Evolutionary conservation across 164 flowering plant species (phyloP), one percentile per base, ranked within the genome.

Genomic region (Paratinospora sagittata): DNA sequence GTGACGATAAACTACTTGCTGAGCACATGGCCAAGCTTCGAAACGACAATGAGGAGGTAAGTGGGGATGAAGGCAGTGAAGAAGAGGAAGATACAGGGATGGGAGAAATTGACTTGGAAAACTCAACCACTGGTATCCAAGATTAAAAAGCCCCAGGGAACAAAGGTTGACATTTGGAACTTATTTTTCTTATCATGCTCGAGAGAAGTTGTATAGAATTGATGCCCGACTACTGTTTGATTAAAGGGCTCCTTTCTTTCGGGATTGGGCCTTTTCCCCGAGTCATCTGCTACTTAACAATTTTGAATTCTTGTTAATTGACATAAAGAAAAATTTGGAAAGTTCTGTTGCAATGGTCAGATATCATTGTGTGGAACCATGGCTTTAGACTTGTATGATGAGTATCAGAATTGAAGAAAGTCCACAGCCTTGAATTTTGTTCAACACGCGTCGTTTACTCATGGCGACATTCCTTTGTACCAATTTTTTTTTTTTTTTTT

Each of bases 21-120:
- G 97, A 94, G 76, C 86, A 82, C 76, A 84, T 94, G 93, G 84
- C 78, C 27, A 87, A 90, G 81, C 84, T 92, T 16, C 67, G 81
- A 3, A 69, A 76, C n/a, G 85, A 79, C 3, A 90, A 90, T 70
- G 94, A 87, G 73, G 98, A 94, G 81, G 75, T 85, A 13, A 78
- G 87, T 73, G 97, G 90, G 0, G 98, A 94, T 67, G 97, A 89
- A 55, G 92, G 76, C 41, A 89, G 91, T 37, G 98, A 90, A 75
- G 97, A 86, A 67, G 97, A 94, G 76, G 98, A 94, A 84, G 98
- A 94, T 72, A 87, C 90, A 0, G 98, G 97, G 8, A 85, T 90
- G 95, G 98, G 97, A 26, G 91, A 87, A 55, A 77, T 86, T 34
- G 92, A 94, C 78, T 57, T 93, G 67, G 97, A 91, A 64, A 85